phyloP scores from a whole-genome alignment of 2,329 filamentous ascomycete species.

The Emericellopsis atlantica region DNA sequence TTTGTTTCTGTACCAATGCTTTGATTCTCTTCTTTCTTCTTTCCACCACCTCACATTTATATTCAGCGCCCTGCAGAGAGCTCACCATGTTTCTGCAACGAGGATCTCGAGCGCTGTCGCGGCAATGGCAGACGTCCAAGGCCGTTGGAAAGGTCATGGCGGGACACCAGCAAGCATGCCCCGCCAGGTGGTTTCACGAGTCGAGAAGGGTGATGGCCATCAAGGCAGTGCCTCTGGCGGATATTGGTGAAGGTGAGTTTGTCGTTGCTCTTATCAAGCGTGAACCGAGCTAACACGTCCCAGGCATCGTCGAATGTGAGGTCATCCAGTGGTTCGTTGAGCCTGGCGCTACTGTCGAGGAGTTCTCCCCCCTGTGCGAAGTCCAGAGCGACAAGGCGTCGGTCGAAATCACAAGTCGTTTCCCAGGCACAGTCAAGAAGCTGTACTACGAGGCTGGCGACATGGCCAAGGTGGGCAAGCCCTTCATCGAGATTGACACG shows the following conservation, averaged over 20 bases:
- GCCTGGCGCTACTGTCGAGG: constrained; percentile 86
- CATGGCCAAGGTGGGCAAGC: constrained; percentile 90
- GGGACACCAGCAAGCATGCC: constrained; percentile 9
- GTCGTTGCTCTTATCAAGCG: neutral
- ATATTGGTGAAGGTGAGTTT: constrained; percentile 67
- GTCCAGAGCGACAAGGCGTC: constrained; percentile 96
- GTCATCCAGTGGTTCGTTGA: constrained; percentile 99
- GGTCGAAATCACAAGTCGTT: constrained; percentile 87
- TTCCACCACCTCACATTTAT: neutral
- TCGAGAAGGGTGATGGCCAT: constrained; percentile 40
- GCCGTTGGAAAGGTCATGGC: constrained; percentile 16
- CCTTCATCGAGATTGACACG: constrained; percentile 90
- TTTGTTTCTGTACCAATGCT: constrained; percentile 2
- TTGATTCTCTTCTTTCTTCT: neutral
- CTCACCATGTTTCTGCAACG: constrained; percentile 41
- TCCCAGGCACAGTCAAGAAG: constrained; percentile 91
- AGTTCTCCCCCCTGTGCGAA: constrained; percentile 96
- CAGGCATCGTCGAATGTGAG: constrained; percentile 95
- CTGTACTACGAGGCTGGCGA: constrained; percentile 92
- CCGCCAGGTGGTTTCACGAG: constrained; percentile 35
- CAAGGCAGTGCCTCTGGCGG: constrained; percentile 71
- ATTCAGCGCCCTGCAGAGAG: neutral
- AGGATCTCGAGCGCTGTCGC: constrained; percentile 34
- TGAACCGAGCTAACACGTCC: neutral
- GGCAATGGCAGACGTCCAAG: constrained; percentile 35